phyloP scores from a whole-genome alignment of 495 filamentous ascomycete genomes.

The Lophium mytilinum region DNA sequence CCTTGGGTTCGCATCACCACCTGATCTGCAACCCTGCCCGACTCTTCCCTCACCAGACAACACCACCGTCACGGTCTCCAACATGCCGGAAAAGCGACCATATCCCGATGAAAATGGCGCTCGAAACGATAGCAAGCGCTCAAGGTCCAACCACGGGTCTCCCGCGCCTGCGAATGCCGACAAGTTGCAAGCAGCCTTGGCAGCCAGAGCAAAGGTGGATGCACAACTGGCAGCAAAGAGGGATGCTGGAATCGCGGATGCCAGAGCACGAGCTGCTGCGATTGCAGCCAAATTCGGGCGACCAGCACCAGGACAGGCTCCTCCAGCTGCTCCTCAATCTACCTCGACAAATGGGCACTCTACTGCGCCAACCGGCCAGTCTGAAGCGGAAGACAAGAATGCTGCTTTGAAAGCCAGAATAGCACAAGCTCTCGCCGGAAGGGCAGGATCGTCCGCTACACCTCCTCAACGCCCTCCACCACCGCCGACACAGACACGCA shows the following conservation, averaged over 20 bases:
- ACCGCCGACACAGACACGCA: conserved; percentile 28
- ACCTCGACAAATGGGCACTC: conserved; percentile 26
- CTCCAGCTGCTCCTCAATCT: conserved; percentile 34
- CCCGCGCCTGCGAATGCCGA: conserved; percentile 36
- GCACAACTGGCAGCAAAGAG: conserved; percentile 5
- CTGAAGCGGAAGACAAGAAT: conserved; percentile 34
- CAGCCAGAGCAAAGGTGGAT: neutral
- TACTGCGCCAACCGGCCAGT: conserved; percentile 4
- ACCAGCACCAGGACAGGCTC: conserved; percentile 30
- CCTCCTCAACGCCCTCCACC: conserved; percentile 31
- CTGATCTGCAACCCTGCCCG: no score
- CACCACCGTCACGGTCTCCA: conserved; percentile 4
- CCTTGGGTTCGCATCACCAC: no score
- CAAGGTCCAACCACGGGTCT: conserved; percentile 57
- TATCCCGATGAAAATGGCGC: conserved; percentile 43
- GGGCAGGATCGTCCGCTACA: conserved; percentile 38
- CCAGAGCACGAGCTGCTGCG: neutral
- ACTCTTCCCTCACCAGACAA: no score
- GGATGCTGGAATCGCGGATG: conserved; percentile 25
- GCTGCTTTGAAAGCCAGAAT: conserved; percentile 77
- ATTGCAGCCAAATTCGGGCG: conserved; percentile 23
- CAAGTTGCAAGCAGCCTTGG: neutral
- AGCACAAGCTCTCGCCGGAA: conserved; percentile 56
- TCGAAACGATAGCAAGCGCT: conserved; percentile 40
- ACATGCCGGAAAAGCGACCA: conserved; percentile 56